A percentile compares a stretch with the other conserved stretches of the same genome.
Evolutionary conservation across 805 yeast species (phyloP).

Genomic region (Torulaspora quercuum): DNA sequence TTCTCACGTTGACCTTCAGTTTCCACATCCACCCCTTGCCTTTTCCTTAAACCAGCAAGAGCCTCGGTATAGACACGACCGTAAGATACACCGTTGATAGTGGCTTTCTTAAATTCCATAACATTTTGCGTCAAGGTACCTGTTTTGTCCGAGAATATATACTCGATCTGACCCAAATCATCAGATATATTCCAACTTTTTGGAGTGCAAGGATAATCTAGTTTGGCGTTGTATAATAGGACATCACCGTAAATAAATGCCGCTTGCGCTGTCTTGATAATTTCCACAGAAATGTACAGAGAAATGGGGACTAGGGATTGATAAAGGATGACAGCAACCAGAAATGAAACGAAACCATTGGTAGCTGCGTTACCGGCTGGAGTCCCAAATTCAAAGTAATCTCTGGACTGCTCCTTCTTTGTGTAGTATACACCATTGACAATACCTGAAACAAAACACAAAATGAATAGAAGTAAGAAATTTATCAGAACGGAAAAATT

Average conservation of each 20-base stretch:
- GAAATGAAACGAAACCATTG: slow-evolving; percentile 69
- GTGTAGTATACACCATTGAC: slow-evolving; percentile 66
- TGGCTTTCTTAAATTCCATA: slow-evolving; percentile 81
- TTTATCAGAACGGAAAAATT: slow-evolving; percentile 67
- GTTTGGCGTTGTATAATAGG: slow-evolving; percentile 59
- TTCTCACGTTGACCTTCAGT: slow-evolving; percentile 53
- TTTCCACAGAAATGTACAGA: slow-evolving; percentile 74
- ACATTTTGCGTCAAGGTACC: slow-evolving; percentile 82
- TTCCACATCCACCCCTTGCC: slow-evolving; percentile 74
- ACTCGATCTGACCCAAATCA: slow-evolving; percentile 82
- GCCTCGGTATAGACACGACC: slow-evolving; percentile 86
- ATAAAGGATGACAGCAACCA: slow-evolving; percentile 71
- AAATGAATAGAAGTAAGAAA: slow-evolving; percentile 56
- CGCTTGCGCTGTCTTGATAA: slow-evolving; percentile 78
- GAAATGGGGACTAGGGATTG: slow-evolving; percentile 83
- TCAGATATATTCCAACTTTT: slow-evolving; percentile 84
- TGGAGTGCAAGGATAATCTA: slow-evolving; percentile 81
- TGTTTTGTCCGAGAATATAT: slow-evolving; percentile 79
- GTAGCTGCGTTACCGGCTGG: slow-evolving; percentile 61
- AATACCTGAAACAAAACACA: slow-evolving; percentile 68
- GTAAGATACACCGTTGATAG: slow-evolving; percentile 67
- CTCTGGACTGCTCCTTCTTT: slow-evolving; percentile 47
- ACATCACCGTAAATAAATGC: slow-evolving; percentile 75
- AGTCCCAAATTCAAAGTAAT: slow-evolving; percentile 66
- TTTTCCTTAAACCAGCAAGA: slow-evolving; percentile 68